These are phyloP conservation scores for Lachancea nothofagi DNA, from an alignment of 805 yeast species.

Conservation along the genomic window DNA sequence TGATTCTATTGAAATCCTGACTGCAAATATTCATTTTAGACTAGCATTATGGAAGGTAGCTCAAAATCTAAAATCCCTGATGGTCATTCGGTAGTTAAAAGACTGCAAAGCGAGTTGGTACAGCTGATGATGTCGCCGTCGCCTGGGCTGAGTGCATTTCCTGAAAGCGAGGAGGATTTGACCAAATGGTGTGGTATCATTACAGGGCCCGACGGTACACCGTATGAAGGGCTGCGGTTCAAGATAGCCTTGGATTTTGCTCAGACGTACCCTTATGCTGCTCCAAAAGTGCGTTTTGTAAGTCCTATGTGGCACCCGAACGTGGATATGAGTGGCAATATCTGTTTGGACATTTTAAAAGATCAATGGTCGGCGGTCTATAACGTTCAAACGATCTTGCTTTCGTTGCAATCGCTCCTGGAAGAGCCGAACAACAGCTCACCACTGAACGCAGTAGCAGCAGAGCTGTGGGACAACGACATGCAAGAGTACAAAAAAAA, in stretches of 20 bases:
- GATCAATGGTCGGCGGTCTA: slow-evolving; percentile 62
- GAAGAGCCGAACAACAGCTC: slow-evolving; percentile 59
- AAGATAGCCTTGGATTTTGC: slow-evolving; percentile 49
- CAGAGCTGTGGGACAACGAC: slow-evolving; percentile 46
- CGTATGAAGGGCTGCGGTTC: slow-evolving; percentile 49
- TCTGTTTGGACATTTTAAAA: slow-evolving; percentile 58
- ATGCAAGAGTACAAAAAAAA: slow-evolving; percentile 34
- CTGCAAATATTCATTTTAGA: too few species aligned
- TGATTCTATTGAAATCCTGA: too few species aligned
- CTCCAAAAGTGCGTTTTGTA: slow-evolving; percentile 51
- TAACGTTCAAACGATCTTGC: slow-evolving; percentile 53
- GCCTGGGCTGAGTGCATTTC: slow-evolving; percentile 52
- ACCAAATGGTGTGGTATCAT: slow-evolving; percentile 54
- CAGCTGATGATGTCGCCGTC: slow-evolving; percentile 46
- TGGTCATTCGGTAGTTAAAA: slow-evolving; percentile 44
- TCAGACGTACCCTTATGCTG: slow-evolving; percentile 49
- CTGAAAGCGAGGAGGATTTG: slow-evolving; percentile 46
- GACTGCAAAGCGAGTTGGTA: slow-evolving; percentile 47
- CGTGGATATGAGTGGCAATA: slow-evolving; percentile 58
- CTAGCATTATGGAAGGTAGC: slow-evolving; percentile 8
- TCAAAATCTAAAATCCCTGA: slow-evolving; percentile 24
- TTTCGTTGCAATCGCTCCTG: slow-evolving; percentile 53
- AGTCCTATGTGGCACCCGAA: slow-evolving; percentile 65
- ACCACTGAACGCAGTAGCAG: slow-evolving; percentile 53
- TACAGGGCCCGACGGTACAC: slow-evolving; percentile 53